These are phyloP conservation scores for Apiotrichum mycotoxinovorans DNA, from an alignment of 1,284 basidiomycete genomes.

Conservation along the genomic window DNA sequence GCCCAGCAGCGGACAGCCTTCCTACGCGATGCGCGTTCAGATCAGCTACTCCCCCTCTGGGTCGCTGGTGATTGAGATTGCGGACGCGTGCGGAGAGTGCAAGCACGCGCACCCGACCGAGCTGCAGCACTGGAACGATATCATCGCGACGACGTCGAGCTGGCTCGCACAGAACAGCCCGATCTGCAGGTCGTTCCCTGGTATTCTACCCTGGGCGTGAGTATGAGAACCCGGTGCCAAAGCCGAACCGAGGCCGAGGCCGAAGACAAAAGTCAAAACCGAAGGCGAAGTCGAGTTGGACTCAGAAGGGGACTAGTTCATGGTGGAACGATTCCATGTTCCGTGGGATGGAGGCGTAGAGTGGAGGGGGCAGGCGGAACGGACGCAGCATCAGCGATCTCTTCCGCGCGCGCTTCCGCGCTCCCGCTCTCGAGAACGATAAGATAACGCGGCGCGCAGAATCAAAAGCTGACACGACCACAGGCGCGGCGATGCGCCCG, in stretches of 20 bases:
- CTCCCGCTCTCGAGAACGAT: not conserved
- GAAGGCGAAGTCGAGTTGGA: no score
- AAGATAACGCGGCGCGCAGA: not conserved
- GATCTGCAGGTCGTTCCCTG: slow-evolving; percentile 10
- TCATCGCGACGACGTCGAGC: slow-evolving; percentile 3
- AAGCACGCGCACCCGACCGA: slow-evolving; percentile 9
- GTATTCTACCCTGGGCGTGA: slow-evolving; percentile 18
- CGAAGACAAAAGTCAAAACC: not conserved
- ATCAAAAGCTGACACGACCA: not conserved
- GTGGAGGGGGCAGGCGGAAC: no score
- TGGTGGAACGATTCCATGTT: no score
- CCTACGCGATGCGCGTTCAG: not conserved
- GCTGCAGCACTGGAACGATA: slow-evolving; percentile 7
- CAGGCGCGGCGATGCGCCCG: not conserved
- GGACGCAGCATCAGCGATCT: no score
- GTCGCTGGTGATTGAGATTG: slow-evolving; percentile 8
- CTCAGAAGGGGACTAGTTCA: no score
- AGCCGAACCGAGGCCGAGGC: not conserved
- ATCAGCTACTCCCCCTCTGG: not conserved
- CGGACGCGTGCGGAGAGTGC: not conserved
- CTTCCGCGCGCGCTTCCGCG: no score
- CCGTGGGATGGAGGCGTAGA: no score
- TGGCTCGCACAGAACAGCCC: slow-evolving; percentile 13
- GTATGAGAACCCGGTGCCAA: not conserved
- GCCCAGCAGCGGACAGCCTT: no score